Evolutionary conservation across 2,329 filamentous ascomycete genomes (phyloP), one percentile per base, ranked within the genome.

Genomic region (Alternaria triticina): DNA sequence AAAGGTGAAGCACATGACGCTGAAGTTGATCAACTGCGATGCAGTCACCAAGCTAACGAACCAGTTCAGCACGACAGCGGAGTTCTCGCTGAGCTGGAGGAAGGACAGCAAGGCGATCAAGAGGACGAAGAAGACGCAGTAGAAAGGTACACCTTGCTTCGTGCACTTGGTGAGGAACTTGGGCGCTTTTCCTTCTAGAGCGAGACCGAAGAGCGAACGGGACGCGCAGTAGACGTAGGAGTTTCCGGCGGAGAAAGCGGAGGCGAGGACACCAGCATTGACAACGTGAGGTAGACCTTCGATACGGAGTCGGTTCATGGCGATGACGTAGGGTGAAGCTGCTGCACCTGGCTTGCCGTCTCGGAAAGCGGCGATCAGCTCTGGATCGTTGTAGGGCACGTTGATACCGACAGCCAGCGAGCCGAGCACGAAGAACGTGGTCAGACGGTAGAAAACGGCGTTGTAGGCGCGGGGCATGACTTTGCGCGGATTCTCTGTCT

Each of bases 371-470:
- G 83, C 84, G 3, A 80, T 84, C 66, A 95, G 84, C 8, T 84
- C 83, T 1, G 82, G 69, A 70, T 94, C 88, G 68, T 93, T 88
- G 64, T 89, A 88, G 0, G 91, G 91, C 63, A 92, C 85, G 77
- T 90, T 91, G 2, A 93, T 84, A 11, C 83, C 82, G 86, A 40
- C 94, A 88, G 22, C 92, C 76, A 96, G 83, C 0, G 90, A 88
- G 2, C 91, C 91, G 2, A 93, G 85, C 43, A 93, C 86, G 80
- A 94, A 94, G 78, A 95, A 94, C 2, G 87, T 82, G 0, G 90
- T 90, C 30, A 95, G 82, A 30, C 92, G 89, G 78, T 92, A 94
- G 77, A 94, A 94, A 1, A 94, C 91, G 52, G 90, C 88, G 64
- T 93, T 93, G 79, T 89, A 94, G 1, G 92, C 92, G 44, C 86